Evolutionary conservation across 305 asterid species (phyloP), one percentile per base, ranked within the genome.

Genomic region (Solanum aculeatissimum): DNA sequence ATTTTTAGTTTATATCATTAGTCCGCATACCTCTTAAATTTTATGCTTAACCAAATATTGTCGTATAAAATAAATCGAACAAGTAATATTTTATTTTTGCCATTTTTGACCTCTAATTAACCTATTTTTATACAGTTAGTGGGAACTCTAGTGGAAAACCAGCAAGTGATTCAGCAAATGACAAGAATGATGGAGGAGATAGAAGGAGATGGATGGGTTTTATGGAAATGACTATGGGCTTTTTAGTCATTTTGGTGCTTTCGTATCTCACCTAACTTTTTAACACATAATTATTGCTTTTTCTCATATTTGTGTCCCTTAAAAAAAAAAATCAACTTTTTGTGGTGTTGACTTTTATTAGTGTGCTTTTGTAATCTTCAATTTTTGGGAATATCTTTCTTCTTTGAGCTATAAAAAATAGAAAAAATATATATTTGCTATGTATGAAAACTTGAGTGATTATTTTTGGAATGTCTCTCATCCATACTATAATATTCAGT

Each of bases 161-260:
- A 63, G 11, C 91, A 78, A 79, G 21, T 70, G 16, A 75, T 40
- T 18, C 66, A 78, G 78, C 87, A 18, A 40, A 83, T 74, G 77
- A 16, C 7, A 87, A 85, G 83, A 87, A 83, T 60, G 90, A 75
- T 27, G 94, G 94, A 84, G 91, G 86, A 71, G 47, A 53, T 10
- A 80, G 55, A 82, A 55, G 74, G 42, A 74, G 81, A 58, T 78
- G 84, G 89, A 19, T 78, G 42, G 88, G 70, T 85, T 60, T 65
- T 51, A 3, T 27, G 11, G 87, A 85, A 83, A 74, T 88, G 87
- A 79, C 74, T 72, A 72, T 75, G 11, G 86, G 86, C 40, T 1
- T 84, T 38, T 42, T 86, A 21, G 51, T 80, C 70, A 84, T 65
- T 60, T 65, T 51, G 65, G 53, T 74, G n/a, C 57, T 78, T 83